Base-by-base conservation (phyloP, 2,329 filamentous ascomycete species). In the Xylaria multiplex region DNA sequence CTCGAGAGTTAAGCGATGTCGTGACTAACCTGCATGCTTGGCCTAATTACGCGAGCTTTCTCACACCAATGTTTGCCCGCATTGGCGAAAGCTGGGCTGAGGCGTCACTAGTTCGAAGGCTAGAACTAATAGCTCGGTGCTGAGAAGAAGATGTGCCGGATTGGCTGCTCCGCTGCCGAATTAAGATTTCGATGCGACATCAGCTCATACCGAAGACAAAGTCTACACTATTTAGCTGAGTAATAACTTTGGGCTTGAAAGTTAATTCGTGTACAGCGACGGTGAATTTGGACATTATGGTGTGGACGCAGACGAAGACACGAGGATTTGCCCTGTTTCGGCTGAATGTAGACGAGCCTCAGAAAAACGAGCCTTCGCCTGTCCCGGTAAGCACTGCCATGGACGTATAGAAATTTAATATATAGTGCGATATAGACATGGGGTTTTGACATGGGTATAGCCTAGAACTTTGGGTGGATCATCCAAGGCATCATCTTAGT, bases 11-110 rank as follows among this genome's bases (percentile, higher is more conserved):
- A 55, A 59, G 49, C 43, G 42, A 59, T 22, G 32, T 35, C 14
- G 40, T n/a, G 35, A 48, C 30, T 49, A 35, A 40, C 19, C 30
- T 43, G 32, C 24, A n/a, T 35, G 61, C 65, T 64, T 60, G 46
- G 61, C 54, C 19, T 9, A 27, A 32, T 22, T 16, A 53, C 22
- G 40, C 27, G 16, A 48, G 42, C 55, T 14, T 8, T 46, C 27
- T n/a, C 6, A 24, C 35, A 57, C 35, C 30, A n/a, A 48, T 13
- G 16, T 8, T 22, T 16, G n/a, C 8, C 30, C 24, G 37, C 30
- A 67, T 65, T 67, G 54, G 58, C 59, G 62, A 53, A 65, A 59
- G 22, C 62, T n/a, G 32, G 56, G 35, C 13, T 24, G 52, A 53
- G 60, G 45, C 45, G 49, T 63, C 32, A 46, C 45, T 67, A 61